These are phyloP conservation scores for Corynespora cassiicola DNA, from an alignment of 2,329 filamentous ascomycete species.

Conservation along the genomic window DNA sequence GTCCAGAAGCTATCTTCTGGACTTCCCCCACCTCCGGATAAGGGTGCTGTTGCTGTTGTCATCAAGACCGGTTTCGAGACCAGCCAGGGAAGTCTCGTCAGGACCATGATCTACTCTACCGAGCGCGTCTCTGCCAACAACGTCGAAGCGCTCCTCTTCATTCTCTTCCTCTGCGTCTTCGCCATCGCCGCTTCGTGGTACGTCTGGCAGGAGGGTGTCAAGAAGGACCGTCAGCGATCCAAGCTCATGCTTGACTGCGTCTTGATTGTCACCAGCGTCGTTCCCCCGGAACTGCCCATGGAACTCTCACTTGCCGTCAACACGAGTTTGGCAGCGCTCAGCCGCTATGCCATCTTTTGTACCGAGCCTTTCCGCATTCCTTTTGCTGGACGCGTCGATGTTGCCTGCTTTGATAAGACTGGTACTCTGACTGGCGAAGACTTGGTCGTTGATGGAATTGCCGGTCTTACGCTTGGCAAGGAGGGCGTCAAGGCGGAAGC, in stretches of 20 bases:
- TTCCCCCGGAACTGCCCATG: conserved; percentile 98
- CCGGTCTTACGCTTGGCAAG: conserved; percentile 79
- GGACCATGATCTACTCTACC: conserved; percentile 99
- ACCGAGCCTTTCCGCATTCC: conserved; percentile 99
- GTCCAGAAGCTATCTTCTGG: conserved; percentile 75
- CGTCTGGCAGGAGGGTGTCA: conserved; percentile 96
- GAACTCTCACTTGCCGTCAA: conserved; percentile 97
- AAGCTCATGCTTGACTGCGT: conserved; percentile 97
- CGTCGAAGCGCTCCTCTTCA: conserved; percentile 93
- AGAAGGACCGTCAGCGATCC: conserved; percentile 92
- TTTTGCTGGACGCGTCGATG: conserved; percentile 90
- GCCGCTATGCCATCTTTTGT: conserved; percentile 96
- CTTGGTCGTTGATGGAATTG: conserved; percentile 94
- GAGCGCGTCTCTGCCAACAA: conserved; percentile 99
- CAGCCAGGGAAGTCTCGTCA: conserved; percentile 94
- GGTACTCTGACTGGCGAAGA: conserved; percentile 96
- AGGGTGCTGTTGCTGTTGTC: conserved; percentile 91
- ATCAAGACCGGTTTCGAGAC: conserved; percentile 99
- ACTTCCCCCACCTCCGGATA: conserved; percentile 85
- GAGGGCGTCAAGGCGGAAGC: conserved; percentile 71
- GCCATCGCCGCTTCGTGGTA: conserved; percentile 98
- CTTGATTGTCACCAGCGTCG: conserved; percentile 96
- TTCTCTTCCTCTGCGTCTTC: conserved; percentile 94
- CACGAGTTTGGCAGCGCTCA: conserved; percentile 91
- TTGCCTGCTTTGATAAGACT: conserved; percentile 99